These are phyloP conservation scores for Magnusiomyces clavatus DNA, from an alignment of 1,139 yeast species.

Conservation along the genomic window DNA sequence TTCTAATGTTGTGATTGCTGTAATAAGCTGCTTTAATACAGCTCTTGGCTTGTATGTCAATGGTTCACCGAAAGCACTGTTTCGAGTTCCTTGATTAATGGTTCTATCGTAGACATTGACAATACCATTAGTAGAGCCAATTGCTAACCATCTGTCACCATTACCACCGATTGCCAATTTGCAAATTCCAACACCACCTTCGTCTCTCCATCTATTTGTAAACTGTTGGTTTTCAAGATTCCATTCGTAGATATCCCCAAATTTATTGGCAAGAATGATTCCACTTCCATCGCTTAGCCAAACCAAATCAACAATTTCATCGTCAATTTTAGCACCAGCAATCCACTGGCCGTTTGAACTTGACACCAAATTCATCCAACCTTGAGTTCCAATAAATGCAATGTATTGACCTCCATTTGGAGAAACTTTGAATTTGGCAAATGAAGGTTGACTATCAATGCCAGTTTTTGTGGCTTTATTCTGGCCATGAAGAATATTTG, in stretches of 20 bases:
- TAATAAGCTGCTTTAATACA: slow-evolving; percentile 69
- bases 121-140: slow-evolving; percentile 83
- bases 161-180: slow-evolving; percentile 73
- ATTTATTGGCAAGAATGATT: slow-evolving; percentile 54
- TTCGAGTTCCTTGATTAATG: slow-evolving; percentile 16
- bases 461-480: no score
- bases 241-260: slow-evolving; percentile 94
- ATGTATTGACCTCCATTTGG: slow-evolving; percentile 55
- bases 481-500: slow-evolving; percentile 89
- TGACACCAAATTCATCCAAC: slow-evolving; percentile 81
- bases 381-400: slow-evolving; percentile 75
- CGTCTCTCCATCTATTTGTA: slow-evolving; percentile 72
- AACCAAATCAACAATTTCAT: slow-evolving; percentile 69
- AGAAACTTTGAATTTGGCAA: slow-evolving; percentile 75
- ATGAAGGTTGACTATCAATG: slow-evolving; percentile 61
- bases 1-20: slow-evolving; percentile 64
- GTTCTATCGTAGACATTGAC: slow-evolving; percentile 76
- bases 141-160: slow-evolving; percentile 71
- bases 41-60: slow-evolving; percentile 35
- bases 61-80: slow-evolving; percentile 21
- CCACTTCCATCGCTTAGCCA: slow-evolving; percentile 50
- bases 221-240: slow-evolving; percentile 44
- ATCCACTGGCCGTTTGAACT: slow-evolving; percentile 79
- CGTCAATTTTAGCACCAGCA: slow-evolving; percentile 82
- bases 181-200: slow-evolving; percentile 80